Percentiles rank a stretch among this genome's conserved stretches.
phyloP scores from a whole-genome alignment of 2,329 filamentous ascomycete genomes.

The Pestalotiopsis sp. region DNA sequence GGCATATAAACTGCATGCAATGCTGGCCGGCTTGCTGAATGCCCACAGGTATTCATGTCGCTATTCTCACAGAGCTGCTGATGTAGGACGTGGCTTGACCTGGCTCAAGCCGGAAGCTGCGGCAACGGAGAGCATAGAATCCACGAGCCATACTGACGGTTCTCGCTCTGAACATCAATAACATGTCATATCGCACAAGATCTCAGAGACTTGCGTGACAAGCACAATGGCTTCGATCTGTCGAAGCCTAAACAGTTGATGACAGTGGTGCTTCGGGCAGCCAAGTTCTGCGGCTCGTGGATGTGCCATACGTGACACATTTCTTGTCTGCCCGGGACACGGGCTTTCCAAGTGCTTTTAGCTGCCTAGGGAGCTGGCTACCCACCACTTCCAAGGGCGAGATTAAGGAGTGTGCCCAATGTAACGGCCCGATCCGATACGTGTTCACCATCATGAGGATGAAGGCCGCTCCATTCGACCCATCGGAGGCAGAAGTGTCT shows the following conservation, averaged over 20 bases:
- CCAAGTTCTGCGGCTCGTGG: slow-evolving; percentile 27
- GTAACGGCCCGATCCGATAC: slow-evolving; percentile 32
- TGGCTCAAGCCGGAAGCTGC: neutral
- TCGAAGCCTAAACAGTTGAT: slow-evolving; percentile 26
- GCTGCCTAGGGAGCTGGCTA: neutral
- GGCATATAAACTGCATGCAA: slow-evolving; percentile 27
- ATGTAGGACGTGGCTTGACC: neutral
- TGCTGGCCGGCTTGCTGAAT: slow-evolving; percentile 5
- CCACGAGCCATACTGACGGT: neutral
- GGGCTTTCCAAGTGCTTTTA: neutral
- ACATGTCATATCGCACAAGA: slow-evolving; percentile 56
- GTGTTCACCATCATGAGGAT: neutral
- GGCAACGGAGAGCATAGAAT: neutral
- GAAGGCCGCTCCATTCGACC: neutral
- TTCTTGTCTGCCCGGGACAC: neutral
- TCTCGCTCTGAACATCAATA: slow-evolving; percentile 26
- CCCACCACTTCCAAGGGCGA: neutral
- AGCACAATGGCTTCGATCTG: slow-evolving; percentile 35
- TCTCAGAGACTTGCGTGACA: slow-evolving; percentile 41
- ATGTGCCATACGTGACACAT: slow-evolving; percentile 29
- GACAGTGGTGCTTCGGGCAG: slow-evolving; percentile 23
- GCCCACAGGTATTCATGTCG: neutral
- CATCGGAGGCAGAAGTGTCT: neutral
- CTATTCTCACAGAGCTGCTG: neutral
- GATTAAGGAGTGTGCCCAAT: slow-evolving; percentile 17